Evolutionary conservation across 192 early-diverging fungal genomes (phyloP).

Genomic region (Coemansia sp.): DNA sequence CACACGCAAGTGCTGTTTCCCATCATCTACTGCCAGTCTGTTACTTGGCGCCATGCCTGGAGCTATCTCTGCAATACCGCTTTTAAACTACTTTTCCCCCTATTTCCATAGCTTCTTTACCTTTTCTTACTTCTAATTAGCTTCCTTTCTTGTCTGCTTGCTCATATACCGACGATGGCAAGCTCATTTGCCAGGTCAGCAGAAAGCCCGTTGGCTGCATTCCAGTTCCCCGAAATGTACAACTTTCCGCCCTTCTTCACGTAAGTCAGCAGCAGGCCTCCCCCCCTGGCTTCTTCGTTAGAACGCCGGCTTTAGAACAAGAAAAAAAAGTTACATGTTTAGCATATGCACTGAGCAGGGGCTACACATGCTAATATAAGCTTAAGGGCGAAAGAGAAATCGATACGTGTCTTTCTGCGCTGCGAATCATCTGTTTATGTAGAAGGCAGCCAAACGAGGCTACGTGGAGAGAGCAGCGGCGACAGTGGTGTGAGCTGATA

Average conservation of each 20-base stretch:
- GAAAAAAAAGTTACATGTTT: too few species aligned
- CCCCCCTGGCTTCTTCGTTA: background rate
- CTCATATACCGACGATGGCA: constrained; percentile 12
- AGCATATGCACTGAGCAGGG: too few species aligned
- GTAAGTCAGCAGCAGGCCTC: constrained; percentile 51
- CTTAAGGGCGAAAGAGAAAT: too few species aligned
- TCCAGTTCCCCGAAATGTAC: constrained; percentile 80
- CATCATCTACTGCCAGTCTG: background rate
- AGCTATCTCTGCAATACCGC: background rate
- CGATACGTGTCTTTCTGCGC: too few species aligned
- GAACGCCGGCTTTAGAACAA: too few species aligned
- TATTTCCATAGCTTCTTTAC: background rate
- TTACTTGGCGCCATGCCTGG: background rate
- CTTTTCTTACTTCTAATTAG: background rate
- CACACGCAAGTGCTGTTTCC: background rate
- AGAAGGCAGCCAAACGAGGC: constrained; percentile 76
- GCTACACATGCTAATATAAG: too few species aligned
- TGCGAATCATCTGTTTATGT: constrained; percentile 11
- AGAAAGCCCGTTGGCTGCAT: constrained; percentile 20
- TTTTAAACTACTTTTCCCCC: too few species aligned
- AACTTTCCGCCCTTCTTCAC: constrained; percentile 92
- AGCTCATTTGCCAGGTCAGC: background rate
- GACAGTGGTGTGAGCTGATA: constrained; percentile 78
- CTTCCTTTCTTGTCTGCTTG: too few species aligned
- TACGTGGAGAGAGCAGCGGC: constrained; percentile 80